phyloP scores from a whole-genome alignment of 352 stramenopile genomes.

The Pythium biforme region DNA sequence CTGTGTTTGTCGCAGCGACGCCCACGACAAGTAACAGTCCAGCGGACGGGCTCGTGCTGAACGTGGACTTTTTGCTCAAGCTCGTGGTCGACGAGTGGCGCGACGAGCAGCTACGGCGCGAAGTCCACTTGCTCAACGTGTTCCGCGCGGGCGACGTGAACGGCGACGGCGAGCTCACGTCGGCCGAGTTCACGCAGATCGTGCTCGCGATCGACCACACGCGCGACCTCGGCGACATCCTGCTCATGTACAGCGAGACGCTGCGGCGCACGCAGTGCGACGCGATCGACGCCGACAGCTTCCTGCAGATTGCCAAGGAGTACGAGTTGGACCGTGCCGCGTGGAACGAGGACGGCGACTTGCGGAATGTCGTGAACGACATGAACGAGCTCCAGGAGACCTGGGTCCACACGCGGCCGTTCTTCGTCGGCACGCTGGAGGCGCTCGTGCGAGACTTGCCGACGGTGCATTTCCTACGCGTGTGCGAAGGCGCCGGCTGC shows the following conservation, averaged over 20 bases:
- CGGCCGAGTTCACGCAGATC: conserved; percentile 77
- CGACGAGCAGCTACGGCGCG: conserved; percentile 63
- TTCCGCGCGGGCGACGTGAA: conserved; percentile 82
- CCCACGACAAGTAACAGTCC: not conserved
- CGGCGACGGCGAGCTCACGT: conserved; percentile 73
- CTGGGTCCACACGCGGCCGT: conserved; percentile 50
- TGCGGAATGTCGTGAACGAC: conserved; percentile 69
- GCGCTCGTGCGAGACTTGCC: conserved; percentile 50
- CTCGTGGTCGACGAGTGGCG: conserved; percentile 67
- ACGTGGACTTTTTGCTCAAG: conserved; percentile 72
- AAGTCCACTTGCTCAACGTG: conserved; percentile 60
- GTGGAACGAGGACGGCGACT: conserved; percentile 66
- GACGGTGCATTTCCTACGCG: conserved; percentile 49
- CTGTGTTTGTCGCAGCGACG: not conserved
- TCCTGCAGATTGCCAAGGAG: conserved; percentile 73
- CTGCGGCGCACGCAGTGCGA: conserved; percentile 60
- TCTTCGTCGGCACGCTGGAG: conserved; percentile 76
- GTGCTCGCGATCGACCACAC: conserved; percentile 73
- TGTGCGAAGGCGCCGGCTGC: conserved; percentile 71
- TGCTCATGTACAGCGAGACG: conserved; percentile 84
- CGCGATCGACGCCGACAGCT: conserved; percentile 53
- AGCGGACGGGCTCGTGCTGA: conserved; percentile 37
- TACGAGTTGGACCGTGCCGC: conserved; percentile 70
- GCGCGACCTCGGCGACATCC: conserved; percentile 58
- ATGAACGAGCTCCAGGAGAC: conserved; percentile 58